Percentiles rank a stretch among this genome's conserved stretches.
Evolutionary conservation across 306 rosid genomes (phyloP).

Genomic region (Quercus wislizeni): DNA sequence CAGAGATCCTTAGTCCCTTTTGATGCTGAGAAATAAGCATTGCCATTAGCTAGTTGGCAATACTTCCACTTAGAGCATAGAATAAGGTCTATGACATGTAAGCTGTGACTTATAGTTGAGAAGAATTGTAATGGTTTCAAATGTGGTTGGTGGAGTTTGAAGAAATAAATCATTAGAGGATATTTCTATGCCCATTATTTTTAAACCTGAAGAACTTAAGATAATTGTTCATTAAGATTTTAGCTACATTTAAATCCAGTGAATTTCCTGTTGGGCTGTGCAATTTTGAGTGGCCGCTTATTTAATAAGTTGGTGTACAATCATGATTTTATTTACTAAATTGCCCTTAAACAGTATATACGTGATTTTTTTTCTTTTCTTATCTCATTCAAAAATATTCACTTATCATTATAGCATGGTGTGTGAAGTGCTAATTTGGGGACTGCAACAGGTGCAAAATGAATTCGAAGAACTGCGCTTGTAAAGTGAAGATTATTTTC

Average conservation of each 20-base stretch:
- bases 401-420: neutral
- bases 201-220: neutral
- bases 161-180: neutral
- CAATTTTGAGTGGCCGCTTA: too few relatives aligned
- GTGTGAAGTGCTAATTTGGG: conserved; percentile 17
- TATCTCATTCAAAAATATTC: neutral
- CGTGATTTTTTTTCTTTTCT: neutral
- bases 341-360: neutral
- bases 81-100: neutral
- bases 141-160: neutral
- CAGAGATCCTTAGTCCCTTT: too few relatives aligned
- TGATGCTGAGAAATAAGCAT: too few relatives aligned
- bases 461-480: conserved; percentile 14
- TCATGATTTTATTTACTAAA: neutral
- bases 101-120: neutral
- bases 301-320: too few relatives aligned
- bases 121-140: neutral
- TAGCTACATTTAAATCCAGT: neutral
- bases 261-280: too few relatives aligned
- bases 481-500: neutral
- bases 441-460: conserved; percentile 31
- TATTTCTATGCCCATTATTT: neutral
- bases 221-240: neutral
- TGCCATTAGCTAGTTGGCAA: too few relatives aligned
- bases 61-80: too few relatives aligned